Evolutionary conservation across 768 basidiomycete genomes (phyloP), one percentile per base, ranked within the genome.

Genomic region (Dentipellis fragilis): DNA sequence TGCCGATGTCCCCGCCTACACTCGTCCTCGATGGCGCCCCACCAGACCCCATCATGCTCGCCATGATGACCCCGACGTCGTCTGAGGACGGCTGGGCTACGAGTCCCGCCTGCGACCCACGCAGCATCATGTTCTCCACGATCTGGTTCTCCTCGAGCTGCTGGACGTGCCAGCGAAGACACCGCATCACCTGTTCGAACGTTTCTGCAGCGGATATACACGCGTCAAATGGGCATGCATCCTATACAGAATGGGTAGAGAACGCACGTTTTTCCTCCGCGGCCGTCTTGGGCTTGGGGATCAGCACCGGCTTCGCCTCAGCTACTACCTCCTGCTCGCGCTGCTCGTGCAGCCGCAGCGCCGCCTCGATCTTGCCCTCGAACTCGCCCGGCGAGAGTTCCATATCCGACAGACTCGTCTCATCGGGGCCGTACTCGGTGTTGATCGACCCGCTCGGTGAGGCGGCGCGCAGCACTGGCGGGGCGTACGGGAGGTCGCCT

Each of bases 361-460:
- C 61, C 22, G 66, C 65, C 49, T 68, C 64, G 58, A 69, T 68
- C 57, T 69, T 75, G 50, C 64, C 58, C 40, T 66, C 67, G 56
- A 78, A 75, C 3, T 66, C 70, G 54, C 69, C 65, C 49, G 71
- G 64, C 48, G 66, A 64, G 39, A 77, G 64, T 56, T 68, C 69
- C n/a, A 57, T 57, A 55, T 78, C 76, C 3, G 69, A 70, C n/a
- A 64, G 64, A 38, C 61, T 62, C n/a, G 77, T 76, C 58, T 76
- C 73, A 60, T 78, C 77, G 14, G 66, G 66, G 7, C 71, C 74
- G 35, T 77, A 77, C n/a, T 72, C 68, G 42, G 76, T 77, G 38
- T 72, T 75, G 50, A 78, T 68, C 12, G 76, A 75, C 51, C 72
- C 75, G 8, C 73, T 73, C 34, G 76, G 77, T 2, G 76, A 78